Percentiles rank a stretch among this genome's conserved stretches.
Conservation (phyloP, 768 basidiomycete genomes). For the Terana coerulea region DNA sequence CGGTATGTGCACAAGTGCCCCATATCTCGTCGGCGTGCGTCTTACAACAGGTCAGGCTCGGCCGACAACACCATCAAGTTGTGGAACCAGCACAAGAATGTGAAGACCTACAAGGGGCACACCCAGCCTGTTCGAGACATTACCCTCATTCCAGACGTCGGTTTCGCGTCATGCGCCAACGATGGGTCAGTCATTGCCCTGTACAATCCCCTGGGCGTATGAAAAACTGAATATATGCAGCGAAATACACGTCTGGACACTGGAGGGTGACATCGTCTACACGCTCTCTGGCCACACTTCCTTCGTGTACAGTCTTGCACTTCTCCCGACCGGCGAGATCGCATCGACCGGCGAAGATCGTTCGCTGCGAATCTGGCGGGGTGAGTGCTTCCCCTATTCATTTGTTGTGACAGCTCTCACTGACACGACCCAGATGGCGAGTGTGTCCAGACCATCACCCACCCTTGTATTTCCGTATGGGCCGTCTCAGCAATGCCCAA, state of each 20-base stretch:
- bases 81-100: constrained; percentile 72
- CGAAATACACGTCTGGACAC: constrained; percentile 89
- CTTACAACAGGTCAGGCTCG: constrained; percentile 77
- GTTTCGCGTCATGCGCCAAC: constrained; percentile 94
- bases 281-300: constrained; percentile 93
- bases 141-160: constrained; percentile 74
- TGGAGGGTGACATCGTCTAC: constrained; percentile 73
- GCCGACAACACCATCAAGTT: constrained; percentile 94
- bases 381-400: constrained; percentile 35
- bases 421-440: constrained; percentile 63
- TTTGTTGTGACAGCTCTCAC: background rate
- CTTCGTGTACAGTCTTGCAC: constrained; percentile 88
- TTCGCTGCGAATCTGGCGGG: constrained; percentile 87
- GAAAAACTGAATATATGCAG: constrained; percentile 39
- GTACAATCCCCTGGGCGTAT: constrained; percentile 3
- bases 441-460: constrained; percentile 82
- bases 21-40: background rate
- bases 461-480: constrained; percentile 98
- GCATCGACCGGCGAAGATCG: constrained; percentile 96
- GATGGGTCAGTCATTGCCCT: constrained; percentile 58
- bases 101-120: constrained; percentile 82
- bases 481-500: constrained; percentile 83
- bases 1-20: constrained; percentile 60
- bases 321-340: constrained; percentile 77
- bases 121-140: constrained; percentile 89